Evolutionary conservation across 2,329 filamentous ascomycete genomes (phyloP), one percentile per base, ranked within the genome.

Genomic region (Aureobasidium lini): DNA sequence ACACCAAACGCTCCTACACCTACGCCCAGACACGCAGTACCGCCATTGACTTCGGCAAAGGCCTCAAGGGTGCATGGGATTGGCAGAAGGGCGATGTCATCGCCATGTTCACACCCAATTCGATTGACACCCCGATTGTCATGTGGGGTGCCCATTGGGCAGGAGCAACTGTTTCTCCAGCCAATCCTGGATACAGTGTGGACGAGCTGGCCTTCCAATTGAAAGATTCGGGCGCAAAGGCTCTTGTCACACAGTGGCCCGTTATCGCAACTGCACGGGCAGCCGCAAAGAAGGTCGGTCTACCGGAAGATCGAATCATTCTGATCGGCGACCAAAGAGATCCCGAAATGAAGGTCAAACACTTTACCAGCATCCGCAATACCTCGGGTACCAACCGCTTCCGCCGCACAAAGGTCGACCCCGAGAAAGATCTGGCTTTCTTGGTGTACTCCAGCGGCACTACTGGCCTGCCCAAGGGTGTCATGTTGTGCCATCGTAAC

Each of bases 391-490:
- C 81, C 0, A 77, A 79, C 2, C 78, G 82, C 64, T 84, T 82
- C 66, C 79, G 83, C 16, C 81, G 81, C 59, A 77, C 84, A 4
- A 84, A 82, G 66, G 74, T 90, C 54, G 78, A 88, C 50, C 83
- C 89, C 0, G 79, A 81, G 52, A 85, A 84, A 60, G 90, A 96
- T 69, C 71, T 94, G 29, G 87, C 90, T 0, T 95, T 94, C 68
- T 74, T 96, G 60, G 90, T 95, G 0, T 96, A 95, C 72, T 90
- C 86, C 52, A 92, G 87, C 7, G 93, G 93, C 7, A 97, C 93
- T 0, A 96, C 93, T 0, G 93, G 93, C 1, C 76, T 91, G 53
- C 92, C 93, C 0, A 97, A 97, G 73, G 93, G 92, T 15, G 93
- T 96, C 13, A 88, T 90, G 82, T 78, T 96, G 34, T 88, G 84